phyloP scores from a whole-genome alignment of 164 flowering plant genomes.

The Cinnamomum chago region DNA sequence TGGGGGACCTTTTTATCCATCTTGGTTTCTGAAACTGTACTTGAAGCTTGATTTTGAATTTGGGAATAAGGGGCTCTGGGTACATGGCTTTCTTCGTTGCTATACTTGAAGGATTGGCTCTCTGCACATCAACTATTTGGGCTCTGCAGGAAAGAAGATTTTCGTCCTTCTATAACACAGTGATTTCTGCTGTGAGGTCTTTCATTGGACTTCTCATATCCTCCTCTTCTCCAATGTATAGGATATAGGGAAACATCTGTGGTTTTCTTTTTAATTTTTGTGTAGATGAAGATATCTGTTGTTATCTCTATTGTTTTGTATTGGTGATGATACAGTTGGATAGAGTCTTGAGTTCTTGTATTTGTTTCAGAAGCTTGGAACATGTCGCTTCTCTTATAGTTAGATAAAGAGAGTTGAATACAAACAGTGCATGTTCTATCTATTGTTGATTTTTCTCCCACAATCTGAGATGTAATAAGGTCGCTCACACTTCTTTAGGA shows the following conservation, averaged over 20 bases:
- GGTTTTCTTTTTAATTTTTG: neutral
- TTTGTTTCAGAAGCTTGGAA: too few relatives aligned
- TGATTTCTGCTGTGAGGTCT: neutral
- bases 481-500: neutral
- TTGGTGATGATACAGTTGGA: neutral
- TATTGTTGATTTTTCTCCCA: neutral
- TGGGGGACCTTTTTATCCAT: too few relatives aligned
- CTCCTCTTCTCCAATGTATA: neutral
- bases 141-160: conserved; percentile 5
- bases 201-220: neutral
- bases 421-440: neutral
- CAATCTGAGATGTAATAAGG: neutral
- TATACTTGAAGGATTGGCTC: neutral
- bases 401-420: too few relatives aligned
- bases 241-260: neutral
- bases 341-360: too few relatives aligned
- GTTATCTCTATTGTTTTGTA: neutral
- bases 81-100: neutral
- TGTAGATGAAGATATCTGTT: neutral
- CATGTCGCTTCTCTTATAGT: too few relatives aligned
- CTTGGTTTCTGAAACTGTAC: neutral
- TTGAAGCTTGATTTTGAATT: neutral
- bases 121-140: conserved; percentile 1
- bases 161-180: neutral
- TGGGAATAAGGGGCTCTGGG: neutral